A percentile compares a stretch with the other conserved stretches of the same genome.
These are phyloP conservation scores for Mayamaea pseudoterrestris DNA, from an alignment of 108 stramenopile genomes.

Conservation along the genomic window DNA sequence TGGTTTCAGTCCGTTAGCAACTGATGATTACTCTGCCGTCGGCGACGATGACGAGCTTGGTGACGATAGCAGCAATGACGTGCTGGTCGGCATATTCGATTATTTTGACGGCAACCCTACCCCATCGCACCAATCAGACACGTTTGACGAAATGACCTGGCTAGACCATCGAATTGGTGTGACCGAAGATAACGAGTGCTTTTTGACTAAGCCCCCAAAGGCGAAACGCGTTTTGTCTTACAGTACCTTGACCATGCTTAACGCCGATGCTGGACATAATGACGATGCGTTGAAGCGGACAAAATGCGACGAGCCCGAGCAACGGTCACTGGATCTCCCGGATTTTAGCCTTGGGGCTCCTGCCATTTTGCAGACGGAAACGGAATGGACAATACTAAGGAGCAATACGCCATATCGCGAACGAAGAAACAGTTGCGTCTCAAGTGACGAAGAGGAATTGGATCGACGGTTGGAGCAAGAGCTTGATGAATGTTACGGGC, in stretches of 20 bases:
- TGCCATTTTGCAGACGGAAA: background rate
- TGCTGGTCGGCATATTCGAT: too few species aligned
- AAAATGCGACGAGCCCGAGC: too few species aligned
- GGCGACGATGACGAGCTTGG: background rate
- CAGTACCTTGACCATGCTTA: slow-evolving; percentile 17
- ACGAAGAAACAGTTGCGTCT: background rate
- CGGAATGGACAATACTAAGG: too few species aligned
- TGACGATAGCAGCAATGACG: background rate
- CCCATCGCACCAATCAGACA: too few species aligned
- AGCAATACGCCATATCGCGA: too few species aligned
- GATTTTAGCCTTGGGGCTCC: background rate
- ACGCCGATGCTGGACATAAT: slow-evolving; percentile 11
- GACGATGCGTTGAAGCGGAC: slow-evolving; percentile 9
- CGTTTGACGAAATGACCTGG: background rate
- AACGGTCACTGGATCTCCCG: background rate
- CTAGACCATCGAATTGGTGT: slow-evolving; percentile 2
- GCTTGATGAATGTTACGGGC: slow-evolving; percentile 5
- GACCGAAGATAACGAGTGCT: background rate
- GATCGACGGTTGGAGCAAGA: slow-evolving; percentile 14
- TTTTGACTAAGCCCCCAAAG: slow-evolving; percentile 5
- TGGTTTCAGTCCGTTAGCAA: too few species aligned
- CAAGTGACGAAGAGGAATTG: slow-evolving; percentile 17
- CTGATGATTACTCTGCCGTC: too few species aligned
- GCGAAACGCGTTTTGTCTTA: slow-evolving; percentile 28
- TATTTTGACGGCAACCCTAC: too few species aligned